These are phyloP conservation scores for Zhuliangozyma parablackwelliae DNA, from an alignment of 1,139 yeast species.

Conservation along the genomic window DNA sequence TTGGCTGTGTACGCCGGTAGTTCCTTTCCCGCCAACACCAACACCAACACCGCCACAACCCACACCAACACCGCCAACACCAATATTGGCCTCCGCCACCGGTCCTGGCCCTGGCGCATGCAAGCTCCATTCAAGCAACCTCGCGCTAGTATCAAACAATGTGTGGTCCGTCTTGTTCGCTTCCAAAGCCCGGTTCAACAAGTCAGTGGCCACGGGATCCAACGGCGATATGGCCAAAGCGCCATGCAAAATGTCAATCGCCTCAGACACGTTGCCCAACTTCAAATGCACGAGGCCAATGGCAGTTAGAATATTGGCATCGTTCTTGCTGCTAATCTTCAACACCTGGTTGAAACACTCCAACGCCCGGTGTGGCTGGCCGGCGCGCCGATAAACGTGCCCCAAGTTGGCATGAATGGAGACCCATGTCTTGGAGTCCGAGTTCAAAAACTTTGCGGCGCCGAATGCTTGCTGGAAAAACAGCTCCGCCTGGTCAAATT, in stretches of 20 bases:
- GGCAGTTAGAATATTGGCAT: slow-evolving; percentile 74
- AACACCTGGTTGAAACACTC: slow-evolving; percentile 74
- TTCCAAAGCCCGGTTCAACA: slow-evolving; percentile 76
- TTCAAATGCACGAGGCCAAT: slow-evolving; percentile 80
- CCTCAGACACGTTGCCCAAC: slow-evolving; percentile 57
- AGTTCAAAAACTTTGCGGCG: slow-evolving; percentile 64
- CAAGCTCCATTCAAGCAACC: slow-evolving; percentile 15
- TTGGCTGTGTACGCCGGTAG: slow-evolving; percentile 6
- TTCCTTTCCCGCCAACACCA: not conserved
- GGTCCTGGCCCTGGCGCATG: slow-evolving; percentile 12
- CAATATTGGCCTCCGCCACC: slow-evolving; percentile 2
- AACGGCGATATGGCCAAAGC: slow-evolving; percentile 77
- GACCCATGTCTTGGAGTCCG: slow-evolving; percentile 81
- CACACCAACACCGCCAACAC: slow-evolving; percentile 1
- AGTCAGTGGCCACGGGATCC: slow-evolving; percentile 81
- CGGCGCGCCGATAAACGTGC: slow-evolving; percentile 76
- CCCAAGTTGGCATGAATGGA: slow-evolving; percentile 88
- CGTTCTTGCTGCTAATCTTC: slow-evolving; percentile 60
- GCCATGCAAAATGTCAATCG: slow-evolving; percentile 74
- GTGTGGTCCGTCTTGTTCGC: slow-evolving; percentile 41
- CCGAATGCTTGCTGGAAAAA: slow-evolving; percentile 69
- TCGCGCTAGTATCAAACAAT: slow-evolving; percentile 20
- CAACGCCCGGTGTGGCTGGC: slow-evolving; percentile 61
- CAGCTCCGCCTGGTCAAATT: slow-evolving; percentile 63
- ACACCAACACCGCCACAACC: not conserved